Conservation (phyloP, 768 basidiomycete species). For the Auriscalpium vulgare region DNA sequence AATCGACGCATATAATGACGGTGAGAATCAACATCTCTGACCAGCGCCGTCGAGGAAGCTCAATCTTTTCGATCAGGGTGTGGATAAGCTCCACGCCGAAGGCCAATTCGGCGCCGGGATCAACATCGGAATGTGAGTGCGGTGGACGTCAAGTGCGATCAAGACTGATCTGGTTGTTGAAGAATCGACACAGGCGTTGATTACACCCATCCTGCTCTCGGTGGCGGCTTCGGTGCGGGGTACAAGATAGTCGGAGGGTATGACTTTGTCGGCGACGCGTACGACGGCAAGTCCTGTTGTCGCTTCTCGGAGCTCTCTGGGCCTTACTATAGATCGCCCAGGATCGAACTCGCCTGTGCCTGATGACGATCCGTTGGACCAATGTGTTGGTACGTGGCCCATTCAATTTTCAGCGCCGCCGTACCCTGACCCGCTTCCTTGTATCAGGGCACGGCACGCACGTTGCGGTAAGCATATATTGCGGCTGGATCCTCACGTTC, state of each 20-base stretch:
- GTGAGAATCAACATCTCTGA: constrained; percentile 23
- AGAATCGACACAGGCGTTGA: constrained; percentile 50
- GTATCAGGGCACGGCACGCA: background rate
- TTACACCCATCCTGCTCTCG: constrained; percentile 48
- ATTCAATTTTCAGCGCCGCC: background rate
- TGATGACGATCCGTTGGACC: constrained; percentile 44
- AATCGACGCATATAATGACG: constrained; percentile 47
- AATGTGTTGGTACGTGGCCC: constrained; percentile 31
- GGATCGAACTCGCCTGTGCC: constrained; percentile 30
- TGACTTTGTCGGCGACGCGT: constrained; percentile 52
- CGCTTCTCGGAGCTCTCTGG: no score
- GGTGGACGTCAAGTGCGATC: background rate
- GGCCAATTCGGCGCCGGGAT: constrained; percentile 57
- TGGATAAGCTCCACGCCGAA: constrained; percentile 55
- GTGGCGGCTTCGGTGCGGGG: constrained; percentile 46
- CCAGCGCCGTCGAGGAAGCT: background rate
- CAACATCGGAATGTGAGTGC: constrained; percentile 55
- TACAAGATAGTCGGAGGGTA: constrained; percentile 44
- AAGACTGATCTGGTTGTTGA: background rate
- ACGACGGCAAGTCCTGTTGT: constrained; percentile 27
- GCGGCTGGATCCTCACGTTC: background rate
- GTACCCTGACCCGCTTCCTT: background rate
- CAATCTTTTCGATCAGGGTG: constrained; percentile 32
- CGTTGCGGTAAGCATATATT: background rate
- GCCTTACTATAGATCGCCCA: no score